phyloP scores from a whole-genome alignment of 2,329 filamentous ascomycete species.

The Botrytis tulipae region DNA sequence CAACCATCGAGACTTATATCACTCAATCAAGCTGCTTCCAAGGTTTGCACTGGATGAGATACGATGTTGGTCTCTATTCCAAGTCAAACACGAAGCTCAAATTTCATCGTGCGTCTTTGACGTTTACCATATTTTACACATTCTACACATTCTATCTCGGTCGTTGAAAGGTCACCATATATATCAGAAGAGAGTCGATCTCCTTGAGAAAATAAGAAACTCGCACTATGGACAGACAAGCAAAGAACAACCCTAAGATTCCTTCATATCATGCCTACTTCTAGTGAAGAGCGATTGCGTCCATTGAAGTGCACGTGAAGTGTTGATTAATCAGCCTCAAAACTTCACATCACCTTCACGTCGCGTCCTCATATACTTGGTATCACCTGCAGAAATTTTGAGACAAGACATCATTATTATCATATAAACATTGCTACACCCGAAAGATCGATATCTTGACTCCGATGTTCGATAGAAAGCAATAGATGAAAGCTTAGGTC shows the following conservation, averaged over 20 bases:
- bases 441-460: neutral
- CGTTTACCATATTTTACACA: no score
- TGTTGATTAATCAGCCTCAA: neutral
- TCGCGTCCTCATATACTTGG: neutral
- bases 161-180: neutral
- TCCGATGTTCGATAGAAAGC: neutral
- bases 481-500: neutral
- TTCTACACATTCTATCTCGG: neutral
- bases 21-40: neutral
- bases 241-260: neutral
- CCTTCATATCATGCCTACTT: conserved; percentile 1
- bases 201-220: neutral
- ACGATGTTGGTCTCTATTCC: neutral
- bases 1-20: neutral
- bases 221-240: neutral
- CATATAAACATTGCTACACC: neutral
- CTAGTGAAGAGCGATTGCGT: neutral
- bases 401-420: neutral
- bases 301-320: neutral
- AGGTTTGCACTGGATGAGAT: neutral
- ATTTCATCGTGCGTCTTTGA: neutral
- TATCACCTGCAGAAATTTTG: neutral
- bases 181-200: neutral
- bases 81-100: neutral
- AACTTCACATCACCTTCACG: neutral